phyloP scores from a whole-genome alignment of 2,329 filamentous ascomycete genomes.

The Xenoacremonium recifei region DNA sequence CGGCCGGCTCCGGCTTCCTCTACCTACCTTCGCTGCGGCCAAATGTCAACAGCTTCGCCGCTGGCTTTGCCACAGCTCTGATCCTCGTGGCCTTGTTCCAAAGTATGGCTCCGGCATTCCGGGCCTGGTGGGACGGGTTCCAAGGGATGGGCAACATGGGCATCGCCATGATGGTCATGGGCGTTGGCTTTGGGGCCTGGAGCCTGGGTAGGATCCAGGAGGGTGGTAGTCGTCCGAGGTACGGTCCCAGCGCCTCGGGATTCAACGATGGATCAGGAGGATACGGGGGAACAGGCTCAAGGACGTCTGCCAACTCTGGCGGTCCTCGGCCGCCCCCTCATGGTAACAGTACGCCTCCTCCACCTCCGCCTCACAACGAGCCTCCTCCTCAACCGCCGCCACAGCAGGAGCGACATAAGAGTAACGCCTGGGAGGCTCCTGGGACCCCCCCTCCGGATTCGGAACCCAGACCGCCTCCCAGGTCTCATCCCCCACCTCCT shows the following conservation, averaged over 20 bases:
- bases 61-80: slow-evolving; percentile 77
- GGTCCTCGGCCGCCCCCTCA: slow-evolving; percentile 31
- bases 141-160: slow-evolving; percentile 71
- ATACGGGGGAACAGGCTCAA: slow-evolving; percentile 29
- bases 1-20: slow-evolving; percentile 82
- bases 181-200: slow-evolving; percentile 78
- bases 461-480: slow-evolving; percentile 23
- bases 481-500: slow-evolving; percentile 5
- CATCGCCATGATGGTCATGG: slow-evolving; percentile 68
- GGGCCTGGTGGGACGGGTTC: slow-evolving; percentile 69
- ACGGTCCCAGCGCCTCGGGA: slow-evolving; percentile 19
- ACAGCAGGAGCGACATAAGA: slow-evolving; percentile 20
- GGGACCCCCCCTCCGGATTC: slow-evolving; percentile 11
- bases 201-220: slow-evolving; percentile 45
- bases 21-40: slow-evolving; percentile 89
- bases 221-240: slow-evolving; percentile 19
- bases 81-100: slow-evolving; percentile 71
- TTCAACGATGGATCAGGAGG: slow-evolving; percentile 24
- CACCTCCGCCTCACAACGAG: slow-evolving; percentile 34
- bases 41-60: slow-evolving; percentile 86
- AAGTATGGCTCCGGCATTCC: slow-evolving; percentile 70
- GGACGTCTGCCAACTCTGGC: slow-evolving; percentile 32
- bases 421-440: slow-evolving; percentile 7
- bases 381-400: slow-evolving; percentile 23
- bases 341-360: slow-evolving; percentile 26